Evolutionary conservation across 1,284 basidiomycete species (phyloP), one percentile per base, ranked within the genome.

Genomic region (Malassezia globosa): DNA sequence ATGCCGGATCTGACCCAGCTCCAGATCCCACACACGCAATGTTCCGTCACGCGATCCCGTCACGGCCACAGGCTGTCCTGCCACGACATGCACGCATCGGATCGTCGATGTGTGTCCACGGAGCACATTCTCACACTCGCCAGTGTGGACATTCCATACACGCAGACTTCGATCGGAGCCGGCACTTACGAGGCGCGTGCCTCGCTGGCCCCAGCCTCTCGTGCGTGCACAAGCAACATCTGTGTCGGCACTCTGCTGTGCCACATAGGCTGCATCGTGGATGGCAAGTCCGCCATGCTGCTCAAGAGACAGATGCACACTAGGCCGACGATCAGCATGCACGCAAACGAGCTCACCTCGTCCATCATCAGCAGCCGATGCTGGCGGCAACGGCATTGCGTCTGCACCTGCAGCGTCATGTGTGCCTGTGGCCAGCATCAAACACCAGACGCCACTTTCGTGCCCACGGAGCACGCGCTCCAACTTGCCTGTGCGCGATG

Each of bases 1-100:
- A 37, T 83, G 80, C 23, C 89, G 67, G 41, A 80, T 73, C 25
- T 75, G 73, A 0, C 92, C 92, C 7, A 76, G 78, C 68, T 85
- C 83, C 42, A 97, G 79, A 71, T 97, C 85, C 92, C 92, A 97
- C 1, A 95, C 86, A 0, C 88, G 79, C 44, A 96, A 69, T 1
- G 86, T 88, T 19, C 78, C 76, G 48, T 66, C 60, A 23, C 92
- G 78, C 33, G 87, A 87, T 42, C 89, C 92, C 0, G 87, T 85
- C 19, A 96, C 80, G 2, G 87, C 87, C 40, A 94, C 79, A 0
- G 92, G 88, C 4, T 85, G 78, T 35, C 83, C 82, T 63, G 90
- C 83, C 34, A 96, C 75, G 13, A 90, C 84, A 61, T 85, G 85
- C 50, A 95, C 77, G 71, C 88, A 95, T 24, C 92, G 81, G 49